Base-by-base conservation (phyloP, 352 stramenopile species). In the Elongisporangium prolatum region DNA sequence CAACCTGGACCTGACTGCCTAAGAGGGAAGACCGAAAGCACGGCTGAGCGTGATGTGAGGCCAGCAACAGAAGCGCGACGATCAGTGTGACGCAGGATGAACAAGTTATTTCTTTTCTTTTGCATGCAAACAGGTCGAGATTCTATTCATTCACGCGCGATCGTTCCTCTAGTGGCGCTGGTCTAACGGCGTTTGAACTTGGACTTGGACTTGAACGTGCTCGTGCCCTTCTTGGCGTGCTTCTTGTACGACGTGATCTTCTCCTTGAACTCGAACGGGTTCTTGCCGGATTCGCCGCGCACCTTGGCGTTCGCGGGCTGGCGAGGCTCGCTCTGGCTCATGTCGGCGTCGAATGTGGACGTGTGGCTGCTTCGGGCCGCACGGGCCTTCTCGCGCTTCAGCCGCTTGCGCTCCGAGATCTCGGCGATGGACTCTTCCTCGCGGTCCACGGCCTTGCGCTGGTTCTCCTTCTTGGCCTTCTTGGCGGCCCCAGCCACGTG, bases 241-340 rank as follows among this genome's bases (percentile, higher is more conserved):
- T 93, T 95, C 73, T 95, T 93, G 57, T 78, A 89, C 68, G 87
- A 79, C 65, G 88, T 97, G 68, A 96, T 95, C 60, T 95, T 95
- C 76, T 96, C 83, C 69, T 96, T 96, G 68, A 93, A 94, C 67
- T 91, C 84, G 60, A 91, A 95, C 22, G 64, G 55, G 54, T 79
- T 86, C 65, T 83, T 91, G 18, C 71, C 71, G 10, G 60, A 61
- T 16, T 62, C 61, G 21, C 63, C 74, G 28, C 72, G 71, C 25
- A 74, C 54, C 62, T 80, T 76, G 47, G 65, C 65, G 6, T 55
- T 40, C 67, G 73, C 74, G 54, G 65, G 58, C 50, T 74, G 69
- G 7, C 59, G 50, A 8, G 66, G 67, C 20, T 47, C 61, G 21
- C 71, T 68, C 24, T 52, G 57, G 22, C 79, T 85, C 67, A 93